These are phyloP conservation scores for Talaromyces funiculosus DNA, from an alignment of 2,329 filamentous ascomycete genomes.

Conservation along the genomic window DNA sequence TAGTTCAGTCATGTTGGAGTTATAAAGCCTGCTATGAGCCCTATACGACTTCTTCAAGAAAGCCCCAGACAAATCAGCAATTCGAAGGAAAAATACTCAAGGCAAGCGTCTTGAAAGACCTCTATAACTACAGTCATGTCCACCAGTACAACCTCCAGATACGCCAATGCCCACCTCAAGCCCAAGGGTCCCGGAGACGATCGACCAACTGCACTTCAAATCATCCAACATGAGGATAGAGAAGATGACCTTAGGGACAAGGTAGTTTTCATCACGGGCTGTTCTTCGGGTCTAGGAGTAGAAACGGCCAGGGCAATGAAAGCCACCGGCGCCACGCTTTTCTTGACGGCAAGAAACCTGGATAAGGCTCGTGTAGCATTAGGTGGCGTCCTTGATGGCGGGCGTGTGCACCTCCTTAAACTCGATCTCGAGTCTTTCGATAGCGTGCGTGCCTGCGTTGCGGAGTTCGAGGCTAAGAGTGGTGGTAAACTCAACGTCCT, in stretches of 20 bases:
- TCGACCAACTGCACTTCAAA: background rate
- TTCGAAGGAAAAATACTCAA: background rate
- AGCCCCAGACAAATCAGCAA: background rate
- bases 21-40: background rate
- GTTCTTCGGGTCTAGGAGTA: background rate
- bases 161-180: background rate
- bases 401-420: background rate
- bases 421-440: slow-evolving; percentile 43
- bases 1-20: background rate
- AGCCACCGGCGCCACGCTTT: background rate
- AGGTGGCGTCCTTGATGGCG: background rate
- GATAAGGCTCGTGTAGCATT: background rate
- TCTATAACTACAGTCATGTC: background rate
- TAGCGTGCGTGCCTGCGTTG: slow-evolving; percentile 27
- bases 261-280: background rate
- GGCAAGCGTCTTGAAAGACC: background rate
- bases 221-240: background rate
- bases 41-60: background rate
- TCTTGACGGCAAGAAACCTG: background rate
- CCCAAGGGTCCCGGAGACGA: background rate
- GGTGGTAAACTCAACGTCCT: slow-evolving; percentile 4
- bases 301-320: background rate
- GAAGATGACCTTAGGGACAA: background rate
- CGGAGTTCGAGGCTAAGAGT: background rate
- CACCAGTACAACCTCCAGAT: background rate